Evolutionary conservation across 805 yeast species (phyloP).

Genomic region (Starmerella roubikii): DNA sequence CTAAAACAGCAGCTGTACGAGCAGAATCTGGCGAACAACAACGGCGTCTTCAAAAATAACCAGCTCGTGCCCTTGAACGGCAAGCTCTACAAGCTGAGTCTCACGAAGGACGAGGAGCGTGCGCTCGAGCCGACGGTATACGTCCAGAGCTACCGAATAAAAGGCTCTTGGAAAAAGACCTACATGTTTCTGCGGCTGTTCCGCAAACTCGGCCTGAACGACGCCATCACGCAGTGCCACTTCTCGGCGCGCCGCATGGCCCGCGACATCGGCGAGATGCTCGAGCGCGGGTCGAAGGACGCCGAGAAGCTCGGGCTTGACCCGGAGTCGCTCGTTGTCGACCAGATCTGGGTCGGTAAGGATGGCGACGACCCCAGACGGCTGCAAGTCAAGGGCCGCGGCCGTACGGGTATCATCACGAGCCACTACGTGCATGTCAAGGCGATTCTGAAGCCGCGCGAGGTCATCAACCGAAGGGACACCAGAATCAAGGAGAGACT

Average conservation of each 20-base stretch:
- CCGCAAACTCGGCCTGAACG: constrained; percentile 52
- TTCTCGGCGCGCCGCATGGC: constrained; percentile 70
- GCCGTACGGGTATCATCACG: constrained; percentile 65
- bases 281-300: constrained; percentile 58
- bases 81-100: constrained; percentile 39
- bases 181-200: constrained; percentile 66
- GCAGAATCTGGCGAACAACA: constrained; percentile 45
- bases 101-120: constrained; percentile 54
- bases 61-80: constrained; percentile 37
- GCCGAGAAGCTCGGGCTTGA: constrained; percentile 47
- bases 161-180: constrained; percentile 80
- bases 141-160: constrained; percentile 64
- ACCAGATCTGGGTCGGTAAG: constrained; percentile 81
- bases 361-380: constrained; percentile 66
- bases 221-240: constrained; percentile 85
- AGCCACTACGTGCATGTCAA: constrained; percentile 72
- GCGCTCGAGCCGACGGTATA: constrained; percentile 81
- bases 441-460: constrained; percentile 55
- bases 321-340: constrained; percentile 51
- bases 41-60: constrained; percentile 55
- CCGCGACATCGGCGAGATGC: constrained; percentile 60
- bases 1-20: constrained; percentile 53
- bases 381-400: constrained; percentile 77
- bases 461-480: constrained; percentile 43
- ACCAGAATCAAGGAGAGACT: constrained; percentile 34